phyloP scores from a whole-genome alignment of 164 flowering plant species.

The Chimonanthus praecox region DNA sequence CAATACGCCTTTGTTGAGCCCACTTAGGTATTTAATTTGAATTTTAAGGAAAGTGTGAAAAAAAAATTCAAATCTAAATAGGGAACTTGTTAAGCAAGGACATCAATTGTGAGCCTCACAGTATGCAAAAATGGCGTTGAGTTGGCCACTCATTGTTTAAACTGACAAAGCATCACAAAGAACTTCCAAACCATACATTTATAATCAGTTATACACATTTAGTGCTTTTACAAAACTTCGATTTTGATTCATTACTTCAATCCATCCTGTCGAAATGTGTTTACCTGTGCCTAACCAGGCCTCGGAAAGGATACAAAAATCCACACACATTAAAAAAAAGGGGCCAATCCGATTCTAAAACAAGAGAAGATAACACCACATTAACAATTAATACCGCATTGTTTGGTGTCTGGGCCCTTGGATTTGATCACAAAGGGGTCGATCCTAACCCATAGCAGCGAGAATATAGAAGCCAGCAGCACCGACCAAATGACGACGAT shows the following conservation, averaged over 20 bases:
- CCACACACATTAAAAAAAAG: conserved; percentile 4
- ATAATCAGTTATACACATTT: too few species aligned
- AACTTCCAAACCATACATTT: too few species aligned
- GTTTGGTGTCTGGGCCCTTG: conserved; percentile 70
- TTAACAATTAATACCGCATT: conserved; percentile 84
- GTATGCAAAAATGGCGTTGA: too few species aligned
- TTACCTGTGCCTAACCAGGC: background rate
- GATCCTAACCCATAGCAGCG: conserved; percentile 83
- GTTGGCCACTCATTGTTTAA: too few species aligned
- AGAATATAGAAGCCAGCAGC: conserved; percentile 85
- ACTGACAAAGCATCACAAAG: too few species aligned
- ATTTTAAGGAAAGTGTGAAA: too few species aligned
- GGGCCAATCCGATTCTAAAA: background rate
- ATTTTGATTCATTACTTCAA: background rate
- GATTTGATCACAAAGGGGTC: conserved; percentile 79
- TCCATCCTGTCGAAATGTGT: conserved; percentile 10
- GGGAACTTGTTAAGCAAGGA: too few species aligned
- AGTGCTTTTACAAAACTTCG: too few species aligned
- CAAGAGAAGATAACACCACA: background rate
- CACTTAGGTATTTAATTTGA: too few species aligned
- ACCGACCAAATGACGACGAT: conserved; percentile 85
- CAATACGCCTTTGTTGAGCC: too few species aligned
- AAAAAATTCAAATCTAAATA: too few species aligned
- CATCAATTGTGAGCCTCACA: too few species aligned
- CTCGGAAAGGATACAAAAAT: background rate